Conservation (phyloP, 345 rosid genomes). For the Garcia nutans region DNA sequence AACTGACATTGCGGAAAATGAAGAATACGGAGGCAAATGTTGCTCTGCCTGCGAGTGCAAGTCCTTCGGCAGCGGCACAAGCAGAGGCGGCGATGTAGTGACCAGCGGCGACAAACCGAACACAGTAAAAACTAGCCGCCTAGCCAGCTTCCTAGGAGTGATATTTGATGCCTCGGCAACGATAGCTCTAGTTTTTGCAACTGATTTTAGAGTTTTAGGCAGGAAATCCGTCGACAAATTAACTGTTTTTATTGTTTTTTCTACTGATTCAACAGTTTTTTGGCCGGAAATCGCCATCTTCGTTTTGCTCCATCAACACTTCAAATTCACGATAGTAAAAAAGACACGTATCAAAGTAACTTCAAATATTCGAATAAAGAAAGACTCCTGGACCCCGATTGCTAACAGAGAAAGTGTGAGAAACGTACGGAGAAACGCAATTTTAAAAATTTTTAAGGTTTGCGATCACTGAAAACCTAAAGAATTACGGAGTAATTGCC, state of each 20-base stretch:
- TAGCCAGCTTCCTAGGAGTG: conserved; percentile 33
- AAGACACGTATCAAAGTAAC: background rate
- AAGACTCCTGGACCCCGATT: background rate
- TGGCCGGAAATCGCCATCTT: conserved; percentile 18
- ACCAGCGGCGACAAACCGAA: conserved; percentile 32
- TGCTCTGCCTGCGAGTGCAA: conserved; percentile 4
- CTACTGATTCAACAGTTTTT: conserved; percentile 18
- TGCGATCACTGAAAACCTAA: too few relatives aligned
- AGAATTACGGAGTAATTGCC: background rate
- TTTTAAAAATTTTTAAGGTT: background rate
- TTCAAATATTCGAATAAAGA: too few relatives aligned
- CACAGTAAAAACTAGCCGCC: conserved; percentile 46
- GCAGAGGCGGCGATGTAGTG: conserved; percentile 7
- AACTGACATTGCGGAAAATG: conserved; percentile 21
- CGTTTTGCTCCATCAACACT: conserved; percentile 16
- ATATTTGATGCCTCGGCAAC: conserved; percentile 14
- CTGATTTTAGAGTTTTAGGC: conserved; percentile 15
- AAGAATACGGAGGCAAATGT: conserved; percentile 18
- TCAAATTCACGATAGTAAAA: background rate
- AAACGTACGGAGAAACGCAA: background rate
- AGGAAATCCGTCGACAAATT: conserved; percentile 9
- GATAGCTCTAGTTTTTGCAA: conserved; percentile 11
- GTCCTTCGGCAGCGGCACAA: conserved; percentile 10
- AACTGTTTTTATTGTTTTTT: background rate
- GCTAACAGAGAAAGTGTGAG: conserved; percentile 11